phyloP scores from a whole-genome alignment of 2,329 filamentous ascomycete genomes.

The Microthyrium microscopicum region DNA sequence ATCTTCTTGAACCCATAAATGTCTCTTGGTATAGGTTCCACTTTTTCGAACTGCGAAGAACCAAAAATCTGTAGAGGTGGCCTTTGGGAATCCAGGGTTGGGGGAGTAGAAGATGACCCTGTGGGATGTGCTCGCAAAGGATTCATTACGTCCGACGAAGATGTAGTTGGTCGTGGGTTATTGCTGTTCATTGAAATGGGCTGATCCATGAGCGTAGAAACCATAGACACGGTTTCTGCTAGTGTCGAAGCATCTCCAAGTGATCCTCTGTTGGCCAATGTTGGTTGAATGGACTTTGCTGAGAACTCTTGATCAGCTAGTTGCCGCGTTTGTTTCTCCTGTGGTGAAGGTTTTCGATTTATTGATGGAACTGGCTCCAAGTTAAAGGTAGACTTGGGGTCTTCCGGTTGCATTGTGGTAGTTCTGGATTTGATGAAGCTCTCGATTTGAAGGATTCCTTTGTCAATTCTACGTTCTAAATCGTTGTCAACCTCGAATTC shows the following conservation, averaged over 20 bases:
- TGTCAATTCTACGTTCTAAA: too few species aligned
- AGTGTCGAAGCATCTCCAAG: too few species aligned
- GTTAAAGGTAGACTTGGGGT: background rate
- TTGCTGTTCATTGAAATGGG: too few species aligned
- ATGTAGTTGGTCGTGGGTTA: too few species aligned
- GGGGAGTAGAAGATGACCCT: too few species aligned
- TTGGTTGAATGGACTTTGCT: too few species aligned
- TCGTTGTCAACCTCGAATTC: constrained; percentile 35
- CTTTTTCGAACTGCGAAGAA: constrained; percentile 1
- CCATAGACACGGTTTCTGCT: too few species aligned
- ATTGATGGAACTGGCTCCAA: background rate
- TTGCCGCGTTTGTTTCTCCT: too few species aligned
- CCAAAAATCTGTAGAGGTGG: constrained; percentile 2
- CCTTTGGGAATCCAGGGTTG: background rate
- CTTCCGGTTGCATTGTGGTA: background rate
- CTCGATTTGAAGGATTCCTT: background rate
- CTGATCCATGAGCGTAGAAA: too few species aligned
- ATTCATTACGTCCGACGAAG: too few species aligned
- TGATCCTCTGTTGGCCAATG: too few species aligned
- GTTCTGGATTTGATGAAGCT: background rate
- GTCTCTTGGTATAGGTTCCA: constrained; percentile 39
- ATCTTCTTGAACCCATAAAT: constrained; percentile 86
- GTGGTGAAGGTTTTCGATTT: background rate
- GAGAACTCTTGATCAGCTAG: too few species aligned
- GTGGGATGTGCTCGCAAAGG: background rate